A percentile compares a stretch with the other conserved stretches of the same genome.
Conservation (phyloP, 176 grass and related monocot genomes). For the Oryza brachyantha region DNA sequence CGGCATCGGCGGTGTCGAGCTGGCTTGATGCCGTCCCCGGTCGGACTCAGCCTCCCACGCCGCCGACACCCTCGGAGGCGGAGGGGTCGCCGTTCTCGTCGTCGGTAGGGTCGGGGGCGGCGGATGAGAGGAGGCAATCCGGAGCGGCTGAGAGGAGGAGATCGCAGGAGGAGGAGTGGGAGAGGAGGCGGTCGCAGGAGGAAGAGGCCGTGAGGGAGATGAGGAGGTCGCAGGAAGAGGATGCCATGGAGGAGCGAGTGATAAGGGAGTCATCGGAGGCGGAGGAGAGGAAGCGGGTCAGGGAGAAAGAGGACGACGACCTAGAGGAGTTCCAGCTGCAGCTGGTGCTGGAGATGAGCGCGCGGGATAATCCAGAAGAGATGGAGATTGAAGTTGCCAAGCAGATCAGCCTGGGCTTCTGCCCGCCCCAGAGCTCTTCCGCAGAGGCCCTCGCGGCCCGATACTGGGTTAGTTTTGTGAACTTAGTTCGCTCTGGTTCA, state of each 20-base stretch:
- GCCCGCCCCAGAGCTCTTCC: constrained; percentile 47
- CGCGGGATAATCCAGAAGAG: constrained; percentile 91
- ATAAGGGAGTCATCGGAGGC: constrained; percentile 41
- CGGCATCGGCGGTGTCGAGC: constrained; percentile 52
- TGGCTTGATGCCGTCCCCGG: constrained; percentile 70
- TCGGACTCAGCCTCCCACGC: constrained; percentile 25
- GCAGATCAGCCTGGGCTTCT: constrained; percentile 87
- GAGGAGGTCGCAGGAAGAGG: constrained; percentile 29
- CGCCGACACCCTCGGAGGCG: constrained; percentile 7
- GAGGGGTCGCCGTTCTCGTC: constrained; percentile 29
- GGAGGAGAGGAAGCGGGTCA: constrained; percentile 55
- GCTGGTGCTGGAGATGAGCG: constrained; percentile 90
- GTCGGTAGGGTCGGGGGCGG: neutral
- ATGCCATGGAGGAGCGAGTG: constrained; percentile 67
- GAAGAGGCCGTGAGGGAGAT: constrained; percentile 17
- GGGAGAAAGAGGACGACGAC: constrained; percentile 61
- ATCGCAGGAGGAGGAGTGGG: constrained; percentile 25
- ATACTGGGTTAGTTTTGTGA: constrained; percentile 74
- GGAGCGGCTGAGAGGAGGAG: constrained; percentile 14
- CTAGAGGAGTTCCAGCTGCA: constrained; percentile 94
- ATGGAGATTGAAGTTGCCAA: constrained; percentile 96
- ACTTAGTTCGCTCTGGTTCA: constrained; percentile 10
- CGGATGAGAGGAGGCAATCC: constrained; percentile 26
- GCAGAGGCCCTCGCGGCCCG: constrained; percentile 58
- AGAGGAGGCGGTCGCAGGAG: constrained; percentile 8